Base-by-base conservation (phyloP, 1,139 yeast genomes). In the Meyerozyma elateridarum region DNA sequence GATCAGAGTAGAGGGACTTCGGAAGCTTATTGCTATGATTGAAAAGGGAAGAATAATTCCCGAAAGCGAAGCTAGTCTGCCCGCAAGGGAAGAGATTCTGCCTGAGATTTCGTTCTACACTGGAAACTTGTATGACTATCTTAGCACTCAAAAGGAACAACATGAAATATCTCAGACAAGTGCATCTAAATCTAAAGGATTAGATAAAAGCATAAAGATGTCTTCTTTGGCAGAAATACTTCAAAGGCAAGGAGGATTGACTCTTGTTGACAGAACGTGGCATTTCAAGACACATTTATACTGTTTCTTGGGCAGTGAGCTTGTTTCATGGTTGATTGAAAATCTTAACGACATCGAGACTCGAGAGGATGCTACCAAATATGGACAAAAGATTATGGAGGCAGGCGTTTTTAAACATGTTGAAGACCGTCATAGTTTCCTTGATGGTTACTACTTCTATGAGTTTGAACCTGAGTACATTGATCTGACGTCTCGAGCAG, bases 391-490 rank as follows among this genome's bases (percentile, higher is more conserved):
- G 9, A 58, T 89, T 31, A 82, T 85, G 93, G 72, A 75, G 9
- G 66, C 64, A 32, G 85, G 85, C 0, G 51, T 91, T 16, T 79
- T 91, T 53, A 69, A 61, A 19, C 97, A 91, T 50, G 96, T 87
- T 18, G 88, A 85, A 40, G 67, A 76, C 29, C 71, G 91, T 27
- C 97, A 91, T 50, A 77, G 83, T 2, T 85, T 91, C 41, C 59
- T 88, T 34, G 95, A 89, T 59, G 98, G 98, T 0, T 89, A 91
- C 51, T 91, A 88, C 52, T 89, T 89, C 52, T 91, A 91, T 51
- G 82, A 78, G 43, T 56, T 89, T 33, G 72, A 72, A 24, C 74
- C 73, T 1, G 81, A 80, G 27, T 82, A 71, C 45, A 56, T 64
- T 8, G 72, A 65, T 34, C 55, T 56, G 29, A 45, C 58, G 9